Percentiles rank a stretch among this genome's conserved stretches.
These are phyloP conservation scores for Hypomyces rosellus DNA, from an alignment of 2,329 filamentous ascomycete genomes.

Conservation along the genomic window DNA sequence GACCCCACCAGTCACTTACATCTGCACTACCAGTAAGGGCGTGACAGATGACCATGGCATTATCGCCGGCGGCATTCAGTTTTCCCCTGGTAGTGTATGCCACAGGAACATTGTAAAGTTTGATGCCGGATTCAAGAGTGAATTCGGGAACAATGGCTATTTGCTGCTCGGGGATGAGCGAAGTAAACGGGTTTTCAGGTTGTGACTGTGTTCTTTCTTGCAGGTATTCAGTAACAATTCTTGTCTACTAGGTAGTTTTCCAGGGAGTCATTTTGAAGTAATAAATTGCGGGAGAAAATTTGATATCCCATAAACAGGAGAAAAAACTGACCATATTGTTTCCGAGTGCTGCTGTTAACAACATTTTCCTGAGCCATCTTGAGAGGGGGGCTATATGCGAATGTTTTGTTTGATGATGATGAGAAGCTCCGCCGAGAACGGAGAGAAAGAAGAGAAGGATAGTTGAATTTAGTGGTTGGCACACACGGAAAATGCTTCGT, in stretches of 20 bases:
- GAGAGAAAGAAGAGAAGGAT: slow-evolving; percentile 1
- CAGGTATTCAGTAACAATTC: slow-evolving; percentile 56
- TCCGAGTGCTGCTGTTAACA: slow-evolving; percentile 15
- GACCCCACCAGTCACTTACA: slow-evolving; percentile 85
- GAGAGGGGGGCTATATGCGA: neutral
- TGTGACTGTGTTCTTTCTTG: slow-evolving; percentile 62
- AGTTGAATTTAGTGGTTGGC: neutral
- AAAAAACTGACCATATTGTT: slow-evolving; percentile 25
- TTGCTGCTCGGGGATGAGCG: slow-evolving; percentile 80
- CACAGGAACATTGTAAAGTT: slow-evolving; percentile 67
- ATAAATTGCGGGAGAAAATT: neutral
- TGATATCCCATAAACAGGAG: neutral
- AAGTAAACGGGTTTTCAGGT: slow-evolving; percentile 85
- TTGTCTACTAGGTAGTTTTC: slow-evolving; percentile 13
- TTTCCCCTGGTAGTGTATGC: slow-evolving; percentile 61
- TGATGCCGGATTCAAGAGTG: slow-evolving; percentile 86
- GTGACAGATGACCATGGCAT: slow-evolving; percentile 74
- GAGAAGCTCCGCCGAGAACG: neutral
- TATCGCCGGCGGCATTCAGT: slow-evolving; percentile 52
- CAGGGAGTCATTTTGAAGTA: too few relatives aligned
- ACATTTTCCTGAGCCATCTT: slow-evolving; percentile 19
- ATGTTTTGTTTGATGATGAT: neutral
- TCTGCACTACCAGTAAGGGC: slow-evolving; percentile 81
- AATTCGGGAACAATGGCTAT: slow-evolving; percentile 84
- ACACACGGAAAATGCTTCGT: neutral